Evolutionary conservation across 2,329 filamentous ascomycete species (phyloP).

Genomic region (Ilyonectria robusta): DNA sequence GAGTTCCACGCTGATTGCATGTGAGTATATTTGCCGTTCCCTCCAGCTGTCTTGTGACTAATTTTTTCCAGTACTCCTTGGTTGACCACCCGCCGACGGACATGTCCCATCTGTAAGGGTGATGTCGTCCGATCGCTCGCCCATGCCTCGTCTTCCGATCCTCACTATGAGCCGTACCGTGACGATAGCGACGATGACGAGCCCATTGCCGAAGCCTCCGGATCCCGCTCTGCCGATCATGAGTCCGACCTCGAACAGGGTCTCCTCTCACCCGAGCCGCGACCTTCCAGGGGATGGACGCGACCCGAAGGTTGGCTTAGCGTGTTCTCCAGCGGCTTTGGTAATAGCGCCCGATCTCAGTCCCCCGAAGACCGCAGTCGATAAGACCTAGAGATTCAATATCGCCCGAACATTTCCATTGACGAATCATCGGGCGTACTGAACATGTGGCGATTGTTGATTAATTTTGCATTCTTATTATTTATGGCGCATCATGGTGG

Average conservation of each 20-base stretch:
- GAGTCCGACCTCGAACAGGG: conserved; percentile 63
- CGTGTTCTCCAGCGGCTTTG: conserved; percentile 52
- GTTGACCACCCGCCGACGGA: conserved; percentile 93
- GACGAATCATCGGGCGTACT: background rate
- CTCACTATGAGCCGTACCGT: conserved; percentile 69
- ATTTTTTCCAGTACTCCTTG: conserved; percentile 82
- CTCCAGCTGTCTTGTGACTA: conserved; percentile 35
- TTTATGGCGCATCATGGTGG: conserved; percentile 13
- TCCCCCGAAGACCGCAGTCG: conserved; percentile 47
- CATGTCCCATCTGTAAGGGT: conserved; percentile 99
- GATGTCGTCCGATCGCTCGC: conserved; percentile 86
- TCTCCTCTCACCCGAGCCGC: conserved; percentile 41
- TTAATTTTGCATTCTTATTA: conserved; percentile 9
- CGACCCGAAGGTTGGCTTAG: conserved; percentile 56
- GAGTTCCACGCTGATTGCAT: conserved; percentile 99
- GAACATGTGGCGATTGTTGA: background rate
- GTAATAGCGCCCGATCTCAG: conserved; percentile 38
- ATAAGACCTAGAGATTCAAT: conserved; percentile 15
- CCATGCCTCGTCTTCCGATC: conserved; percentile 64
- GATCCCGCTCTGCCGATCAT: conserved; percentile 49
- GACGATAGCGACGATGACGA: conserved; percentile 64
- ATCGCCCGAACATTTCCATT: background rate
- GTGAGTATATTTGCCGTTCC: conserved; percentile 69
- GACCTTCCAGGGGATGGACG: conserved; percentile 37
- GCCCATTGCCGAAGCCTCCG: conserved; percentile 54